Conservation (phyloP, 495 filamentous ascomycete genomes). For the Collariella sp. region DNA sequence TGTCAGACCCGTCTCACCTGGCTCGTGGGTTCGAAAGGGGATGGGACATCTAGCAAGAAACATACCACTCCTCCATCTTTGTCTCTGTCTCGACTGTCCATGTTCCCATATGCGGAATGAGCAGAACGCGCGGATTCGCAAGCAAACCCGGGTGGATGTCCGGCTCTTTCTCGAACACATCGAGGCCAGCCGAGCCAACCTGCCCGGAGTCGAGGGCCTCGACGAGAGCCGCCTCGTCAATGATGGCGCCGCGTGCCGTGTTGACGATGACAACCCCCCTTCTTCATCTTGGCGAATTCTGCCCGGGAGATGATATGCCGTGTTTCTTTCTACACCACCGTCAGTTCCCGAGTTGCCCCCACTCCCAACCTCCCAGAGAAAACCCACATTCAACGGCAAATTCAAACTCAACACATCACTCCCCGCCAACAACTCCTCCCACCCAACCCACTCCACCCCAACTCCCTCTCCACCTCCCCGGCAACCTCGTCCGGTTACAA, state of each 20-base stretch:
- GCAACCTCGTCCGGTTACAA: slow-evolving; percentile 48
- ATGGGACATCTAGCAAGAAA: neutral
- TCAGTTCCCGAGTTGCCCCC: neutral
- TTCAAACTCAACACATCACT: slow-evolving; percentile 74
- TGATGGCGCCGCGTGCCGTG: slow-evolving; percentile 60
- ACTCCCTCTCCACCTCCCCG: slow-evolving; percentile 46
- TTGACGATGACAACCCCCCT: slow-evolving; percentile 63
- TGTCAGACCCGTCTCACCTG: neutral
- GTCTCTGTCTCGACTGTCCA: slow-evolving; percentile 52
- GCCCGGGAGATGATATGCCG: slow-evolving; percentile 55
- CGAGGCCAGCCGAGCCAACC: slow-evolving; percentile 59
- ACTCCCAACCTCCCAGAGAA: neutral
- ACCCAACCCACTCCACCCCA: slow-evolving; percentile 58
- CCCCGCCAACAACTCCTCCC: slow-evolving; percentile 54
- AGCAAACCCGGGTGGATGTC: slow-evolving; percentile 62
- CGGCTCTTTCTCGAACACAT: slow-evolving; percentile 77
- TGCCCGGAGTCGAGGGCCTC: slow-evolving; percentile 59
- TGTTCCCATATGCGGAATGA: slow-evolving; percentile 78
- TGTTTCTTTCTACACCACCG: slow-evolving; percentile 45
- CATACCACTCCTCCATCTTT: slow-evolving; percentile 63
- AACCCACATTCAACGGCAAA: slow-evolving; percentile 59
- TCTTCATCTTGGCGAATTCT: slow-evolving; percentile 63
- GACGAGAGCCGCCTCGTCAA: slow-evolving; percentile 66
- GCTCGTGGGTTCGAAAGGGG: neutral
- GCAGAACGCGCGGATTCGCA: slow-evolving; percentile 58